Evolutionary conservation across 23 red algal genomes (phyloP).

Genomic region (Chondrus crispus): DNA sequence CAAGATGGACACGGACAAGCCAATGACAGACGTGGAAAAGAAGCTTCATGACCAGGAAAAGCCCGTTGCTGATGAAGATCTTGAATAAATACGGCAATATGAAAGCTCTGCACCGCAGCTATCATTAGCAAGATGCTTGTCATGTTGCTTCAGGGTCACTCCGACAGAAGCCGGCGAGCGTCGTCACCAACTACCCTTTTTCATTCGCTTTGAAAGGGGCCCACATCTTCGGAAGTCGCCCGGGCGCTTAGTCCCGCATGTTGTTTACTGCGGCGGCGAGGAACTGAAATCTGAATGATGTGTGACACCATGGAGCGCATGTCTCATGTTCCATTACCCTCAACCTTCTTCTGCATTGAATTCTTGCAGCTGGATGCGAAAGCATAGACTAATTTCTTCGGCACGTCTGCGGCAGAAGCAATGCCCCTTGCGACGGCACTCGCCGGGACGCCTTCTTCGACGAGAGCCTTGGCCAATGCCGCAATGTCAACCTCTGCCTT

Average conservation of each 20-base stretch:
- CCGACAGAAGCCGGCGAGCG: too few relatives aligned
- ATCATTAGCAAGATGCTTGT: too few relatives aligned
- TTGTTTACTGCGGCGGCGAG: too few relatives aligned
- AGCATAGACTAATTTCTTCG: conserved; percentile 50
- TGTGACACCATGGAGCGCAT: too few relatives aligned
- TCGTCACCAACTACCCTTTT: too few relatives aligned
- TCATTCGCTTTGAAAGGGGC: too few relatives aligned
- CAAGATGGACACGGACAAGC: conserved; percentile 31
- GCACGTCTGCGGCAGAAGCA: conserved; percentile 27
- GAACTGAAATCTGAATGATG: too few relatives aligned
- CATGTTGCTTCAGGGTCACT: too few relatives aligned
- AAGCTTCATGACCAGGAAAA: conserved; percentile 8
- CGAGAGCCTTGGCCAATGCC: conserved; percentile 25
- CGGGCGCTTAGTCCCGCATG: too few relatives aligned
- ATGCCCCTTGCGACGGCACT: conserved; percentile 46
- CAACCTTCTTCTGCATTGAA: neutral
- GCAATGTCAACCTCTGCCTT: conserved; percentile 7
- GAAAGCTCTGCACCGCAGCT: too few relatives aligned
- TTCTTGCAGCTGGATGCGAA: conserved; percentile 46
- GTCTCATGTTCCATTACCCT: neutral
- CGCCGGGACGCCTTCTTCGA: conserved; percentile 24
- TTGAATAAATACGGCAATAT: too few relatives aligned
- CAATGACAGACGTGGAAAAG: conserved; percentile 23
- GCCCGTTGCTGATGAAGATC: conserved; percentile 59
- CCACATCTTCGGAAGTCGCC: too few relatives aligned